A percentile compares a stretch with the other conserved stretches of the same genome.
Evolutionary conservation across 441 rosid genomes (phyloP).

Genomic region (Corymbia calophylla): DNA sequence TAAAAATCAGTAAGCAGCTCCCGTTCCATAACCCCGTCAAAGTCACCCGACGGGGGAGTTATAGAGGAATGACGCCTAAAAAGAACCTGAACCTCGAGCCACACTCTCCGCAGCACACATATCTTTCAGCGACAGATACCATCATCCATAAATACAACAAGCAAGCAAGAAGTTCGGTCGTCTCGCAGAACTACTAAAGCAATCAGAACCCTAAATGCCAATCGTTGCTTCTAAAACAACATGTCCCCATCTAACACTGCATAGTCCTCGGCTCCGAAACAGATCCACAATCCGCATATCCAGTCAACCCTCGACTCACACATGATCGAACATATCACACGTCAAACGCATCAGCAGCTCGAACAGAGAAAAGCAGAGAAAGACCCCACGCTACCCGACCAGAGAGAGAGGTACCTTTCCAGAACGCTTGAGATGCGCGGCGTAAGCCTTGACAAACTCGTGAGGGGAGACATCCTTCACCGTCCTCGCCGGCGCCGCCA

Average conservation of each 20-base stretch:
- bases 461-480: neutral
- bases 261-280: neutral
- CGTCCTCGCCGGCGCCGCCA: neutral
- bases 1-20: neutral
- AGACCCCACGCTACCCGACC: neutral
- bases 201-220: constrained; percentile 16
- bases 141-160: neutral
- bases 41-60: neutral
- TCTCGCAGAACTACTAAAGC: neutral
- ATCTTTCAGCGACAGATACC: neutral
- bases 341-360: neutral
- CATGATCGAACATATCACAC: neutral
- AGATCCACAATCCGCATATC: neutral
- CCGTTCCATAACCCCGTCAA: neutral
- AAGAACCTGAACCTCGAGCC: neutral
- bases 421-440: neutral
- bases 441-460: neutral
- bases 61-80: neutral
- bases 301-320: neutral
- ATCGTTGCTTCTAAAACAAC: neutral
- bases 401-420: neutral
- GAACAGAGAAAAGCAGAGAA: too few species aligned
- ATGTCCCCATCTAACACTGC: neutral
- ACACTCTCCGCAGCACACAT: neutral
- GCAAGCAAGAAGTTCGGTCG: neutral